Evolutionary conservation across 208 protist species (phyloP).

Genomic region (Lotmaria passim): DNA sequence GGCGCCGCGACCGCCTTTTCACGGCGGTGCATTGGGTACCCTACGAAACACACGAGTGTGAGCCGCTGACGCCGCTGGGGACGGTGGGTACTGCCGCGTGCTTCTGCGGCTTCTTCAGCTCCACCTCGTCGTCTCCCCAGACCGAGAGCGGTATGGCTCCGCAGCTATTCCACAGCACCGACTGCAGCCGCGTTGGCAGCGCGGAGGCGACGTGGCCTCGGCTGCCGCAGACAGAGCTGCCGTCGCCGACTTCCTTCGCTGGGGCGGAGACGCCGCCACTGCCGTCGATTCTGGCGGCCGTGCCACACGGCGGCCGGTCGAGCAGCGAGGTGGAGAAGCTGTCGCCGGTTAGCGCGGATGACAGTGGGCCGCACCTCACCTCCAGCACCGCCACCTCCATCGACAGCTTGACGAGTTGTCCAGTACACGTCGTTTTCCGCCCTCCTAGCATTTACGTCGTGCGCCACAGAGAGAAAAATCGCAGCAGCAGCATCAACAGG

Average conservation of each 20-base stretch:
- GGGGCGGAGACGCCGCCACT: slow-evolving; percentile 12
- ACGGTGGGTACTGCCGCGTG: slow-evolving; percentile 10
- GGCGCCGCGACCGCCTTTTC: slow-evolving; percentile 6
- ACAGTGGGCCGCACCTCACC: slow-evolving; percentile 7
- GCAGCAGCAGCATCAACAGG: neutral
- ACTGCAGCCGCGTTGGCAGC: no score
- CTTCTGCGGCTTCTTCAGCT: slow-evolving; percentile 15
- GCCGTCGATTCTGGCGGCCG: slow-evolving; percentile 3
- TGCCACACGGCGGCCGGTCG: neutral
- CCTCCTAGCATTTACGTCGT: slow-evolving; percentile 24
- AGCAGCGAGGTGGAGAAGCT: slow-evolving; percentile 1
- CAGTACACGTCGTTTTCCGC: slow-evolving; percentile 16
- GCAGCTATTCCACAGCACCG: no score
- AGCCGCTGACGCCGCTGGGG: neutral
- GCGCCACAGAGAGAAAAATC: neutral
- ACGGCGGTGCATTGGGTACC: slow-evolving; percentile 22
- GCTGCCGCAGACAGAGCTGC: neutral
- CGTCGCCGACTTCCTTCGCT: neutral
- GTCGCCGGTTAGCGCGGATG: neutral
- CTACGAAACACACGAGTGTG: slow-evolving; percentile 26
- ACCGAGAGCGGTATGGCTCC: no score
- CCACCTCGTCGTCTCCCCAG: neutral
- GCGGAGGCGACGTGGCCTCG: neutral
- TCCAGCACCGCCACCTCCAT: slow-evolving; percentile 16
- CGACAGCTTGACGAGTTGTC: slow-evolving; percentile 23